Percentiles rank a stretch among this genome's conserved stretches.
These are phyloP conservation scores for Aspergillus sp. DNA, from an alignment of 2,329 filamentous ascomycete species.

Conservation along the genomic window DNA sequence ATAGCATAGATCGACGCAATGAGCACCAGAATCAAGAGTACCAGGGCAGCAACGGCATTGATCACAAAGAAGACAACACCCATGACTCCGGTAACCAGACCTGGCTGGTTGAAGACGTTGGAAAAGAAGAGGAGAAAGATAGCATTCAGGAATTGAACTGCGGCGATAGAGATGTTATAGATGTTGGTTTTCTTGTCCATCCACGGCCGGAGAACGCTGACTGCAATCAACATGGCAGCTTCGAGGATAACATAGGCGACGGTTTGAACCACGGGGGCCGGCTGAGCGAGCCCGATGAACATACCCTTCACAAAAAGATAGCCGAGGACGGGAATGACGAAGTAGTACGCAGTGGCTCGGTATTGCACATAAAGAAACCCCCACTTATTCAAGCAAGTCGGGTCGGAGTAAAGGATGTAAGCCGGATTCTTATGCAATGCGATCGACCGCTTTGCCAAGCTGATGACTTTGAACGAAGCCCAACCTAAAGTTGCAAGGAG, in stretches of 20 bases:
- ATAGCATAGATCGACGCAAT: slow-evolving; percentile 76
- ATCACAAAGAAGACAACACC: slow-evolving; percentile 86
- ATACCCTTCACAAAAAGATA: slow-evolving; percentile 86
- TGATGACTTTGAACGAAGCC: slow-evolving; percentile 87
- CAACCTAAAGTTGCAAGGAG: slow-evolving; percentile 76
- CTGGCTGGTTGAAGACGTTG: slow-evolving; percentile 78
- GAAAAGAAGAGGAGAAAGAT: slow-evolving; percentile 90
- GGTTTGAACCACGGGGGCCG: slow-evolving; percentile 69
- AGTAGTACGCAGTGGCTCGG: slow-evolving; percentile 93
- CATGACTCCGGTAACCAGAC: slow-evolving; percentile 80
- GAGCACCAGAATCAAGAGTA: slow-evolving; percentile 79
- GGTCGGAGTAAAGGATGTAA: slow-evolving; percentile 95
- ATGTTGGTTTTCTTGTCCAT: slow-evolving; percentile 99
- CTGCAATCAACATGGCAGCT: slow-evolving; percentile 70
- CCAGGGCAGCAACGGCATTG: slow-evolving; percentile 79
- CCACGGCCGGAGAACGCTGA: slow-evolving; percentile 83
- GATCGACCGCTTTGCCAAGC: slow-evolving; percentile 83
- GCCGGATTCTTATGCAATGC: slow-evolving; percentile 93
- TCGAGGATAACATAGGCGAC: slow-evolving; percentile 83
- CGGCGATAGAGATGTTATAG: slow-evolving; percentile 91
- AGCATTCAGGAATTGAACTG: slow-evolving; percentile 85
- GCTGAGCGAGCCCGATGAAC: slow-evolving; percentile 81
- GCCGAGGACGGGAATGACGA: slow-evolving; percentile 74
- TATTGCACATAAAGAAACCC: slow-evolving; percentile 97
- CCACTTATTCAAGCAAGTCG: slow-evolving; percentile 94